Base-by-base conservation (phyloP, 768 basidiomycete genomes). In the Melanogaster broomeanus region DNA sequence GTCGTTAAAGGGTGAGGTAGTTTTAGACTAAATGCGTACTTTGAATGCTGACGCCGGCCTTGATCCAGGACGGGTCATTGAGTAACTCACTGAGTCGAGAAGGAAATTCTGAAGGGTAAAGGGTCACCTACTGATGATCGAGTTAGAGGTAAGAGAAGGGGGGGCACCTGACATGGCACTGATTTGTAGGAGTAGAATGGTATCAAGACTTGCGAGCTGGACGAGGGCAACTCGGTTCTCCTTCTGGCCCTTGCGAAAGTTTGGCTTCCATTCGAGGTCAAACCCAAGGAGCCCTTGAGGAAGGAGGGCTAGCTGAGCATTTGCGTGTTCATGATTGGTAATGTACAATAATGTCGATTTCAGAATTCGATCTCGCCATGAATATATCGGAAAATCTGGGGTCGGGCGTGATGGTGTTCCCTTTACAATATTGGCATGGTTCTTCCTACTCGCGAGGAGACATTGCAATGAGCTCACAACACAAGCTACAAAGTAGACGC, bases 251-350 rank as follows among this genome's bases (percentile, higher is more conserved):
- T 80, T 83, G 41, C 57, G 55, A 58, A 69, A 83, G 18, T 61
- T 80, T 0, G 90, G 90, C 53, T 77, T 82, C 89, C 90, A 92
- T 68, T 93, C 90, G 33, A 89, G 73, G 62, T 93, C 90, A 56
- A 92, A 83, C 24, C 90, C 90, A 44, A 80, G 37, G 13, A 62
- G 64, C 3, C 68, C 70, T 22, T 37, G 50, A 7, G 60, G 58
- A n/a, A 70, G 42, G 6, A 18, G 4, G 33, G 58, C 48, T 25
- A 70, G 61, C 13, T 38, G 42, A 15, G 21, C 21, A 19, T 70
- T 51, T 37, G 70, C 70, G 4, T 48, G 47, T 28, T 39, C 21
- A 51, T 81, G 70, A 22, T 74, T 60, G 16, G 70, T 72, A 25
- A 57, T 39, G 51, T 75, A 72, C 22, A 57, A 54, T 11, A 79